Evolutionary conservation across 768 basidiomycete genomes (phyloP), one percentile per base, ranked within the genome.

Genomic region (Suillus subalutaceus): DNA sequence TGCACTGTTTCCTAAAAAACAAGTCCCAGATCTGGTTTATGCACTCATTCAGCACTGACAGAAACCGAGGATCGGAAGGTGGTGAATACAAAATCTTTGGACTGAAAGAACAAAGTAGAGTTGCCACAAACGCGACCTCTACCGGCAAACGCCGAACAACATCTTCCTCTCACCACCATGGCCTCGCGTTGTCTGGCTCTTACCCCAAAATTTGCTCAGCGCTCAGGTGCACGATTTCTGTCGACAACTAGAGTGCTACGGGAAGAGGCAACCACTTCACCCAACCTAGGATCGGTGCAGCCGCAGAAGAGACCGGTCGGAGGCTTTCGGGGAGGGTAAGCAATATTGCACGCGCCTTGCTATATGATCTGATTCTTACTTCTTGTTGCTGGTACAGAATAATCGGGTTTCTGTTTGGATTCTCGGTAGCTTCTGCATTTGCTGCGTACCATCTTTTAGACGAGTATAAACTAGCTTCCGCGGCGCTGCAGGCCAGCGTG

Each of bases 361-460:
- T 41, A 50, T n/a, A 9, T 63, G 30, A 23, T 32, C 6, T 60
- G 52, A 20, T 38, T 44, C 40, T 64, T 35, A 63, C 69, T 8
- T 48, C 32, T 26, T 48, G n/a, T 9, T 10, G 5, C 10, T 40
- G 50, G 8, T 50, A 20, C 70, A 94, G 93, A 59, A 87, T 94
- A 63, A 84, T 94, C 50, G 93, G 93, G 0, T 94, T 95, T 74
- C 76, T 97, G 43, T 88, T 96, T 70, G 96, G 94, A 2, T 96
- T 97, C 81, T 95, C 95, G 6, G 78, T 96, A 43, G 94, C 94
- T 1, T 93, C 94, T 1, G 90, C 92, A 0, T 86, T 89, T 71
- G 93, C 94, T 50, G 90, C 94, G 35, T 97, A 95, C 76, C 88
- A 93, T 75, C 83, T 97, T 23, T 79, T 96, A 57, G 94, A 97